Conservation (phyloP, 2,329 filamentous ascomycete species). For the Rutstroemia sp. region DNA sequence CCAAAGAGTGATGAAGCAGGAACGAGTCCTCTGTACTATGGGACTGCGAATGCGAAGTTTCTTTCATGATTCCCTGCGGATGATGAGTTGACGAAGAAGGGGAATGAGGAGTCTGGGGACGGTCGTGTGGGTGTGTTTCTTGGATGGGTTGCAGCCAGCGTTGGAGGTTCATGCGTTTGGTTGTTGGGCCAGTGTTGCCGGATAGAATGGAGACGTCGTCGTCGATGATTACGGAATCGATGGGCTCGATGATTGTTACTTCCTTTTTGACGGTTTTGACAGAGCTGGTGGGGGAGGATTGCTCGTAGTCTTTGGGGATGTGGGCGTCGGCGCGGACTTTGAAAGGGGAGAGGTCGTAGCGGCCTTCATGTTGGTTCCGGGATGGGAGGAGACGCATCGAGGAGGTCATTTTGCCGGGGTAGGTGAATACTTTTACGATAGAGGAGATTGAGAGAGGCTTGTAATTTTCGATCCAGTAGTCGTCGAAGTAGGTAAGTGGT, state of each 20-base stretch:
- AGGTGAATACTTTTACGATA: slow-evolving; percentile 86
- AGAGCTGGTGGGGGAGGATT: not conserved
- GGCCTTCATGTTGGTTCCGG: slow-evolving; percentile 60
- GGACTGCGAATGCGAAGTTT: slow-evolving; percentile 5
- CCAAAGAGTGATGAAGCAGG: not conserved
- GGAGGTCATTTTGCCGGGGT: slow-evolving; percentile 69
- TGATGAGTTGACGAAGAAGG: not conserved
- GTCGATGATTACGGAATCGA: slow-evolving; percentile 29
- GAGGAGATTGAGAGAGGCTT: slow-evolving; percentile 80
- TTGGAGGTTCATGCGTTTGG: slow-evolving; percentile 46
- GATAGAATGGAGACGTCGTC: slow-evolving; percentile 37
- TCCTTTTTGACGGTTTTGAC: slow-evolving; percentile 46
- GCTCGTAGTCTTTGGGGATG: slow-evolving; percentile 49
- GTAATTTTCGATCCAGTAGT: slow-evolving; percentile 98
- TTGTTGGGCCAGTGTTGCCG: slow-evolving; percentile 30
- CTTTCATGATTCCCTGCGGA: slow-evolving; percentile 52
- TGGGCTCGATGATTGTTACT: slow-evolving; percentile 60
- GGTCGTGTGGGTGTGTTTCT: slow-evolving; percentile 22
- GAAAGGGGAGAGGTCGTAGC: slow-evolving; percentile 82
- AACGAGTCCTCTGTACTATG: slow-evolving; percentile 7
- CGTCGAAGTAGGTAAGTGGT: slow-evolving; percentile 57
- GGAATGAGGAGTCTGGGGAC: not conserved
- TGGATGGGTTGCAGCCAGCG: slow-evolving; percentile 50
- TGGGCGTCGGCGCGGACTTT: slow-evolving; percentile 62
- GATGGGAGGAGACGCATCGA: slow-evolving; percentile 78